These are phyloP conservation scores for Colletotrichum lindemuthianum DNA, from an alignment of 2,329 filamentous ascomycete species.

Conservation along the genomic window DNA sequence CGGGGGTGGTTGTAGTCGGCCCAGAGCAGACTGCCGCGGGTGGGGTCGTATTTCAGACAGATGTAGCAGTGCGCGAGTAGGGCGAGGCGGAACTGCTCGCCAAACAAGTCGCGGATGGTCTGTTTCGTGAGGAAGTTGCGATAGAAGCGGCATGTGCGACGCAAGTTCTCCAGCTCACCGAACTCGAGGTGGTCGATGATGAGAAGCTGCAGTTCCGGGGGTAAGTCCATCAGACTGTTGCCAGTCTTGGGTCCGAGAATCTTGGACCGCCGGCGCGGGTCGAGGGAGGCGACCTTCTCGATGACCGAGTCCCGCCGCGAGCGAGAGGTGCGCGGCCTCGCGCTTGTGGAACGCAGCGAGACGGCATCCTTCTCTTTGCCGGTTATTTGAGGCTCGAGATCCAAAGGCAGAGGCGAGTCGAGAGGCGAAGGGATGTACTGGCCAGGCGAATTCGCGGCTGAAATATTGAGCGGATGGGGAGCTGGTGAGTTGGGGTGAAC, in stretches of 20 bases:
- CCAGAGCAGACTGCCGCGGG: conserved; percentile 46
- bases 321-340: conserved; percentile 32
- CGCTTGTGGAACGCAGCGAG: conserved; percentile 27
- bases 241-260: conserved; percentile 26
- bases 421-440: conserved; percentile 32
- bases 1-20: conserved; percentile 42
- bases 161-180: conserved; percentile 54
- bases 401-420: conserved; percentile 27
- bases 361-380: conserved; percentile 22
- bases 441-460: conserved; percentile 18
- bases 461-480: conserved; percentile 32
- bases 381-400: conserved; percentile 25
- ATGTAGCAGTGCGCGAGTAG: conserved; percentile 52
- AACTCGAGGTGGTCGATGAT: conserved; percentile 53
- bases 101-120: conserved; percentile 49
- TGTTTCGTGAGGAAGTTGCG: conserved; percentile 47
- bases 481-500: conserved; percentile 30
- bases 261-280: conserved; percentile 30
- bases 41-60: conserved; percentile 49
- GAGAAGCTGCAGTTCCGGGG: conserved; percentile 53
- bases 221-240: conserved; percentile 47
- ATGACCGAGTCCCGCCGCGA: conserved; percentile 33
- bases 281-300: conserved; percentile 33
- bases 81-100: conserved; percentile 42
- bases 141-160: conserved; percentile 52